phyloP scores from a whole-genome alignment of 345 rosid genomes.

The Gossypioides kirkii region DNA sequence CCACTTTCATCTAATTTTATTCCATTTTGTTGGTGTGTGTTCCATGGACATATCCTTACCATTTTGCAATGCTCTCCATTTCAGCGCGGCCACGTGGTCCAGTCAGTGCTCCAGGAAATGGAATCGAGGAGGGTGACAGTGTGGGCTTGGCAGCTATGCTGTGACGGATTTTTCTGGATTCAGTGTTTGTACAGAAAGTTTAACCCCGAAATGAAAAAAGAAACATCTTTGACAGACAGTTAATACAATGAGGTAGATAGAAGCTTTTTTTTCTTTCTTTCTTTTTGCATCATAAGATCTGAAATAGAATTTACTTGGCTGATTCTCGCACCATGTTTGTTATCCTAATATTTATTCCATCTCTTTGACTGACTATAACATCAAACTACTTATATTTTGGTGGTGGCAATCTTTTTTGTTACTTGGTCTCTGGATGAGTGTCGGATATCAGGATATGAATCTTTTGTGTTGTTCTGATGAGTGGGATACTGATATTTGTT shows the following conservation, averaged over 20 bases:
- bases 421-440: too few species aligned
- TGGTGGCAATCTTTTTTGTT: too few species aligned
- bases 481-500: too few species aligned
- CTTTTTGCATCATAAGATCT: neutral
- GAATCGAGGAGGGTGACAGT: constrained; percentile 53
- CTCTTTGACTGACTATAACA: too few species aligned
- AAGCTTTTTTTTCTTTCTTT: neutral
- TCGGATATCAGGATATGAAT: too few species aligned
- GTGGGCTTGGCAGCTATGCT: constrained; percentile 69
- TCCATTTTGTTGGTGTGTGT: neutral
- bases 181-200: constrained; percentile 23
- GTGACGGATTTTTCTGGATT: constrained; percentile 27
- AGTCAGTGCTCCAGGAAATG: constrained; percentile 37
- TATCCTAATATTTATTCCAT: too few species aligned
- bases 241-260: neutral
- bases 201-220: neutral
- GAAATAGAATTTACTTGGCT: neutral
- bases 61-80: neutral
- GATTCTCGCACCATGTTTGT: neutral
- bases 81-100: constrained; percentile 61
- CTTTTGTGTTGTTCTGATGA: too few species aligned
- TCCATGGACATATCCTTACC: neutral
- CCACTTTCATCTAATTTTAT: neutral
- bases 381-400: too few species aligned
- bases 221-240: neutral